Percentiles rank a stretch among this genome's conserved stretches.
Evolutionary conservation across 2,329 filamentous ascomycete genomes (phyloP).

Genomic region (Raffaelea arxii): DNA sequence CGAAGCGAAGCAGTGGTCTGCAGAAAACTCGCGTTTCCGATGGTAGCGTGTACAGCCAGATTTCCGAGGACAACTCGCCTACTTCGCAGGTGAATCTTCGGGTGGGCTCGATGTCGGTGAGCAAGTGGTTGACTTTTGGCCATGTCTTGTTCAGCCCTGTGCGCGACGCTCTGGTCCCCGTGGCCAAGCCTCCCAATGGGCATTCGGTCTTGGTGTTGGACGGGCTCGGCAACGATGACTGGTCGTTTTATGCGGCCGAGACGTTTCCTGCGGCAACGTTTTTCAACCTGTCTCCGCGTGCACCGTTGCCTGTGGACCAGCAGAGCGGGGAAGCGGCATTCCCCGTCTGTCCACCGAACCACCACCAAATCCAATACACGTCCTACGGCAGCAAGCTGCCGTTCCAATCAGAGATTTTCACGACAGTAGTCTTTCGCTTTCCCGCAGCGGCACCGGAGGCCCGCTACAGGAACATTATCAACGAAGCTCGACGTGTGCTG

Average conservation of each 20-base stretch:
- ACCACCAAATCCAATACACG: conserved; percentile 62
- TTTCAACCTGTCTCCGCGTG: conserved; percentile 61
- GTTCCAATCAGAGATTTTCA: conserved; percentile 67
- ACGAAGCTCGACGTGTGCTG: conserved; percentile 67
- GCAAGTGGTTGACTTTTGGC: conserved; percentile 80
- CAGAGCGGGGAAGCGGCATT: conserved; percentile 33
- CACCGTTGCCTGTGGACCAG: conserved; percentile 37
- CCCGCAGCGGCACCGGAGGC: conserved; percentile 58
- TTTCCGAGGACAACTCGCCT: conserved; percentile 49
- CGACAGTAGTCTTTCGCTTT: conserved; percentile 67
- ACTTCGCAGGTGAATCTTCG: conserved; percentile 65
- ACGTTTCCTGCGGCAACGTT: conserved; percentile 67
- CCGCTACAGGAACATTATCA: conserved; percentile 60
- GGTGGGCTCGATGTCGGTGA: conserved; percentile 73
- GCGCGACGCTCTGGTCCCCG: conserved; percentile 56
- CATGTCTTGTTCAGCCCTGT: conserved; percentile 75
- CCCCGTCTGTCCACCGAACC: conserved; percentile 54
- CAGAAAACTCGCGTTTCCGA: conserved; percentile 26
- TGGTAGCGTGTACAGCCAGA: conserved; percentile 34
- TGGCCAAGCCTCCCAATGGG: conserved; percentile 39
- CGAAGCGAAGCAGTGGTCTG: conserved; percentile 11
- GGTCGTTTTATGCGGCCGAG: conserved; percentile 78
- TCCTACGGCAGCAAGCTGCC: conserved; percentile 59
- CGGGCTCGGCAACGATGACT: conserved; percentile 78
- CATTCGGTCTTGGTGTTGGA: conserved; percentile 68